Conservation (phyloP, 441 rosid species). For the Adansonia madagascariensis region DNA sequence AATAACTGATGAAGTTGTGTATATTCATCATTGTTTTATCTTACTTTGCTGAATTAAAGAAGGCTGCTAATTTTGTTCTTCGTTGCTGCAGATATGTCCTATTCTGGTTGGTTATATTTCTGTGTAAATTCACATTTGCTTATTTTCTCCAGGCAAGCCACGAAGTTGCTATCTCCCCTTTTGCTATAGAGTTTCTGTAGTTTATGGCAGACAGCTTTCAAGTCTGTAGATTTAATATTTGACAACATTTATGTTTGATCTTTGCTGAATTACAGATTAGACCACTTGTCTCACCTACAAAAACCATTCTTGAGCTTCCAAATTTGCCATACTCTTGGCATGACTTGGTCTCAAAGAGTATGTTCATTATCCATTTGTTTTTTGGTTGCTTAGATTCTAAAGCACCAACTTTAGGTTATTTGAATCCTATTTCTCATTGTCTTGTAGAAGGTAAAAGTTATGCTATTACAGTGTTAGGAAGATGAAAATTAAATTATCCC, state of each 20-base stretch:
- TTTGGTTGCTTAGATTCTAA: neutral
- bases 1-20: conserved; percentile 7
- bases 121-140: conserved; percentile 87
- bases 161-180: conserved; percentile 27
- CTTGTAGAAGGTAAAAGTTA: conserved; percentile 12
- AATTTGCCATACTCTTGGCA: conserved; percentile 83
- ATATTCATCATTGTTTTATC: neutral
- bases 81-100: conserved; percentile 76
- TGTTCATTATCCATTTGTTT: conserved; percentile 36
- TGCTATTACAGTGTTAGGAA: conserved; percentile 1
- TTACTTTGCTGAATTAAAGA: conserved; percentile 14
- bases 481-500: conserved; percentile 10
- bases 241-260: conserved; percentile 20
- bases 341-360: conserved; percentile 90
- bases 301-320: conserved; percentile 51
- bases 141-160: conserved; percentile 96
- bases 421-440: conserved; percentile 9
- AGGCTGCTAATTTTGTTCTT: conserved; percentile 24
- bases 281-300: conserved; percentile 88
- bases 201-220: neutral
- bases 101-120: conserved; percentile 89
- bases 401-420: neutral
- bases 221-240: conserved; percentile 9
- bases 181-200: conserved; percentile 19
- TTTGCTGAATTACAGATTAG: conserved; percentile 66